Evolutionary conservation across 1,139 yeast genomes (phyloP), one percentile per base, ranked within the genome.

Genomic region (Lipomyces yarrowii): DNA sequence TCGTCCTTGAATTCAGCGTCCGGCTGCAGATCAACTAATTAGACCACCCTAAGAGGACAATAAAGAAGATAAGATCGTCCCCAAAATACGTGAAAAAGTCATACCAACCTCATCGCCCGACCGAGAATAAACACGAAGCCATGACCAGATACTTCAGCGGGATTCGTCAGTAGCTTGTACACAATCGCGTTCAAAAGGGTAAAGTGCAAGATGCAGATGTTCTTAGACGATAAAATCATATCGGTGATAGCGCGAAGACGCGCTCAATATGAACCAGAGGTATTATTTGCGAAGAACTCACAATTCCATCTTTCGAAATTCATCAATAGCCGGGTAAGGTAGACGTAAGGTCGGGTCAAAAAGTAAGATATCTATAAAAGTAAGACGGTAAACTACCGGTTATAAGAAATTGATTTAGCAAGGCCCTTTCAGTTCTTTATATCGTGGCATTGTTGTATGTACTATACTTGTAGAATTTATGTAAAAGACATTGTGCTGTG

Each of bases 121-220:
- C 71, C 71, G 3, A 69, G 39, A 7, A 69, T 32, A 32, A 67
- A 63, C 11, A 69, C 64, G 6, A 69, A 46, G 1, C 65, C 69
- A 64, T 69, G 70, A 18, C 56, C 56, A 10, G 69, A 58, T 8
- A 69, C 62, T 33, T 30, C 56, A 5, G 56, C 42, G 0, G 71
- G 71, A 32, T 65, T 62, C 18, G 67, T 64, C 18, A 69, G 62
- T 2, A 69, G 60, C 37, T 63, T 66, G 33, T 60, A 67, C n/a
- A 59, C 59, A 21, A 69, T 57, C 2, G 78, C 75, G 30, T 88
- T 82, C 70, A 73, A 86, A 2, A 79, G 79, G 53, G 72, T 73
- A 1, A 86, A 80, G 71, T 84, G 85, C 30, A 77, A 78, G 52
- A 81, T 78, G 11, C 79, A 77, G 1, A 69, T 84, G 57, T 74